A percentile compares a stretch with the other conserved stretches of the same genome.
These are phyloP conservation scores for Trypanosoma cruzi DNA, from an alignment of 208 protist genomes.

Conservation along the genomic window DNA sequence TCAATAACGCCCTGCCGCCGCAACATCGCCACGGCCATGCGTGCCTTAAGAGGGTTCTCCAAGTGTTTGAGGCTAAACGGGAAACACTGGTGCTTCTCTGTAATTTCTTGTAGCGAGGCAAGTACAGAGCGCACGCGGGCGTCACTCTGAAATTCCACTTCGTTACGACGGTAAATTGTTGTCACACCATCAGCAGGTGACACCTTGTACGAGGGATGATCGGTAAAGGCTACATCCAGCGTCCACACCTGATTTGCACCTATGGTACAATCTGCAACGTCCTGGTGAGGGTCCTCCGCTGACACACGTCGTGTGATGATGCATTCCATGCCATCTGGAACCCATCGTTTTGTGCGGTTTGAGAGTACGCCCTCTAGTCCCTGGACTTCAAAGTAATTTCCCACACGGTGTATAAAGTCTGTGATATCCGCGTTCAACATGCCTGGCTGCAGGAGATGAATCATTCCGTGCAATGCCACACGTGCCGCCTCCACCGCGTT, in stretches of 20 bases:
- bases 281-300: constrained; percentile 78
- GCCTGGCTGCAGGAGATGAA: constrained; percentile 75
- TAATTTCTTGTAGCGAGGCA: constrained; percentile 63
- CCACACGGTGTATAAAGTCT: constrained; percentile 91
- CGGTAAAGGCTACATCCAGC: constrained; percentile 90
- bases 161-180: constrained; percentile 71
- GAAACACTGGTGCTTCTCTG: constrained; percentile 73
- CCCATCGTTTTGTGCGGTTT: constrained; percentile 96
- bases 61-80: constrained; percentile 79
- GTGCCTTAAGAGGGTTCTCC: constrained; percentile 55
- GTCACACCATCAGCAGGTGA: constrained; percentile 42
- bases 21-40: constrained; percentile 73
- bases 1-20: constrained; percentile 67
- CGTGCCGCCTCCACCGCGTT: constrained; percentile 96
- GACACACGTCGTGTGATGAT: constrained; percentile 92
- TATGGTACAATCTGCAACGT: constrained; percentile 89
- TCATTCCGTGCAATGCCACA: constrained; percentile 89
- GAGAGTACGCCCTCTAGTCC: constrained; percentile 97
- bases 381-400: constrained; percentile 89
- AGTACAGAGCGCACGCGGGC: constrained; percentile 63
- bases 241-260: constrained; percentile 83
- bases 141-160: constrained; percentile 58
- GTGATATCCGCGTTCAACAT: constrained; percentile 92
- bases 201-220: constrained; percentile 38
- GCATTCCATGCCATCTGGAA: constrained; percentile 97